Conservation (phyloP, 2,329 filamentous ascomycete genomes). For the Penicillium polonicum region DNA sequence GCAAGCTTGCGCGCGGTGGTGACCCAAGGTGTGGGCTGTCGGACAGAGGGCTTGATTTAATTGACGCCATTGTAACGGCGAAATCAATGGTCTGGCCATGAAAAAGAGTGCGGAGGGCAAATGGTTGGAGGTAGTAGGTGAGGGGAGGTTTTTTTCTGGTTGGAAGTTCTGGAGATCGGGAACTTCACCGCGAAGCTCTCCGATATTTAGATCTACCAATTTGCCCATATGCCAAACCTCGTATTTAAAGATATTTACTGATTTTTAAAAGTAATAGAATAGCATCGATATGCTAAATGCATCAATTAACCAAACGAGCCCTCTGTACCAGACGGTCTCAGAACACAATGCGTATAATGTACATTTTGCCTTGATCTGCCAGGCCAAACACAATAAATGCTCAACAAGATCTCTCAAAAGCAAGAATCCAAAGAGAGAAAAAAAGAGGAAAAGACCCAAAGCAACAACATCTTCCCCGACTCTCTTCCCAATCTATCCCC, state of each 20-base stretch:
- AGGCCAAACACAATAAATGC: slow-evolving; percentile 22
- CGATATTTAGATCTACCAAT: not conserved
- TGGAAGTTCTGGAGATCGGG: slow-evolving; percentile 13
- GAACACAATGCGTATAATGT: slow-evolving; percentile 38
- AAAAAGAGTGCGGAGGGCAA: not conserved
- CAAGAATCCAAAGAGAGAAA: slow-evolving; percentile 19
- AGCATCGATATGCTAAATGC: slow-evolving; percentile 23
- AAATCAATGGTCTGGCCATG: slow-evolving; percentile 17
- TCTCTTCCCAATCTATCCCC: slow-evolving; percentile 9
- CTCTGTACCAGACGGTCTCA: slow-evolving; percentile 23
- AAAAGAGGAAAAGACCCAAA: slow-evolving; percentile 4
- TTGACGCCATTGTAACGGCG: slow-evolving; percentile 18
- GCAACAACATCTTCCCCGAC: not conserved
- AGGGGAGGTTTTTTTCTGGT: slow-evolving; percentile 8
- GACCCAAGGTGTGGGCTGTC: not conserved
- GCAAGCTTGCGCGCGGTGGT: not conserved
- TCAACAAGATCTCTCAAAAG: slow-evolving; percentile 20
- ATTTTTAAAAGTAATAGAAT: not conserved
- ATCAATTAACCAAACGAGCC: slow-evolving; percentile 28
- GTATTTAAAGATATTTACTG: not conserved
- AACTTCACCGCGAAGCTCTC: not conserved
- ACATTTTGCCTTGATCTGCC: slow-evolving; percentile 36
- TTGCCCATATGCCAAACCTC: not conserved
- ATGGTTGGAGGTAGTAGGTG: not conserved
- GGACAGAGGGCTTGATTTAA: slow-evolving; percentile 7